A percentile compares a stretch with the other conserved stretches of the same genome.
Conservation (phyloP, 1,139 yeast species). For the Hanseniaspora sp. region DNA sequence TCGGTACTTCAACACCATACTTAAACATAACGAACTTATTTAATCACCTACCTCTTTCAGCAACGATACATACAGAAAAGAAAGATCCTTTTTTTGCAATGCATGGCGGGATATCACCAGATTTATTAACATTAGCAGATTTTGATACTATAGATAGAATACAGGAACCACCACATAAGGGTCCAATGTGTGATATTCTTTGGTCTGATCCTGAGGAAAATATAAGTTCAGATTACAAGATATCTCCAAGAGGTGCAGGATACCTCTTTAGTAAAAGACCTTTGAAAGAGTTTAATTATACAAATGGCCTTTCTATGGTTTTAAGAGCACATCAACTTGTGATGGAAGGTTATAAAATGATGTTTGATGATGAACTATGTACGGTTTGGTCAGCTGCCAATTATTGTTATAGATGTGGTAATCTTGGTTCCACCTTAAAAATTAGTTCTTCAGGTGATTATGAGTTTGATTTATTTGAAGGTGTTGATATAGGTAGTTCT, state of each 20-base stretch:
- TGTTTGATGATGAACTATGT: slow-evolving; percentile 75
- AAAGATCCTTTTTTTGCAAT: slow-evolving; percentile 57
- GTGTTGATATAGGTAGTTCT: slow-evolving; percentile 36
- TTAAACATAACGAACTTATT: slow-evolving; percentile 78
- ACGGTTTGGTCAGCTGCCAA: slow-evolving; percentile 94
- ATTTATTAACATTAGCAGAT: slow-evolving; percentile 79
- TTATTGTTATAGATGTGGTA: slow-evolving; percentile 90
- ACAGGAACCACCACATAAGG: slow-evolving; percentile 98
- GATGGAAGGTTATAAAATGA: slow-evolving; percentile 91
- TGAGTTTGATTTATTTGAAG: slow-evolving; percentile 76
- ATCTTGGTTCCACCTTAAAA: slow-evolving; percentile 79
- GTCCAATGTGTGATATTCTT: slow-evolving; percentile 93
- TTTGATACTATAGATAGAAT: slow-evolving; percentile 75
- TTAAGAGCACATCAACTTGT: slow-evolving; percentile 97
- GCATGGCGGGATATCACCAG: slow-evolving; percentile 95
- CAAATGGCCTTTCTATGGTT: slow-evolving; percentile 70
- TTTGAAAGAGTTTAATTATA: slow-evolving; percentile 68
- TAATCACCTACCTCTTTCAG: slow-evolving; percentile 89
- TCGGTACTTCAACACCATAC: slow-evolving; percentile 78
- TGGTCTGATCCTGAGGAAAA: slow-evolving; percentile 96
- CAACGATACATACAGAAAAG: slow-evolving; percentile 60
- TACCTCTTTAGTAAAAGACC: slow-evolving; percentile 86
- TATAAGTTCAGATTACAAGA: slow-evolving; percentile 81
- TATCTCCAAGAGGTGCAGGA: slow-evolving; percentile 97
- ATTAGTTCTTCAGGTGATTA: slow-evolving; percentile 63